Evolutionary conservation across 306 rosid species (phyloP).

Genomic region (Cucumis cinereus): DNA sequence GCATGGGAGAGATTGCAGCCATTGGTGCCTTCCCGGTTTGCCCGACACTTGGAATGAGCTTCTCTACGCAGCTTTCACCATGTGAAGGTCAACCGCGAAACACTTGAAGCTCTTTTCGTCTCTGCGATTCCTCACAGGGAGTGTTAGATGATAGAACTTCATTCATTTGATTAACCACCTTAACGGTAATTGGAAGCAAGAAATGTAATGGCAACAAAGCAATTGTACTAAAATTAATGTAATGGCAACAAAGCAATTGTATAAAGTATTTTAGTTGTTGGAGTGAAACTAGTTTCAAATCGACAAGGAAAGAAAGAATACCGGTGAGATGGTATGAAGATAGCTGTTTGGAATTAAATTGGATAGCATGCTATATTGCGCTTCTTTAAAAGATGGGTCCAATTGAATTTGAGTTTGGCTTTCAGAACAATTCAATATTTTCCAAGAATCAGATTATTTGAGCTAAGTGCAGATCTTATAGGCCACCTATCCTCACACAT

Average conservation of each 20-base stretch:
- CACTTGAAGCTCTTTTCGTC: background rate
- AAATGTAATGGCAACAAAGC: constrained; percentile 2
- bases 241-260: constrained; percentile 8
- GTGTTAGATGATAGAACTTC: constrained; percentile 1
- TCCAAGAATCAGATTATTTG: background rate
- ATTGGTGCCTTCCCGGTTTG: constrained; percentile 17
- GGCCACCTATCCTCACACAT: background rate
- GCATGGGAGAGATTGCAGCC: background rate
- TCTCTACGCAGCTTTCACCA: constrained; percentile 10
- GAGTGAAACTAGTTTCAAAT: background rate
- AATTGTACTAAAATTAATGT: background rate
- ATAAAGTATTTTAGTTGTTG: background rate
- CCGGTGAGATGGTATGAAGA: background rate
- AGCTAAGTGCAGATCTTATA: background rate
- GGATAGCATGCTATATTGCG: background rate
- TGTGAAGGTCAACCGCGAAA: background rate
- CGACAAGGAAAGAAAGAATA: background rate
- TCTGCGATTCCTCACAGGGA: background rate
- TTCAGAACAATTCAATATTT: background rate
- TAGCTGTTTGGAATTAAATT: background rate
- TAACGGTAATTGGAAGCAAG: background rate
- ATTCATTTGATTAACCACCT: constrained; percentile 1
- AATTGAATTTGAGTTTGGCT: background rate
- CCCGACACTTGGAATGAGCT: constrained; percentile 17
- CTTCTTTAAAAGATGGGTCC: background rate